Conservation (phyloP, 2,329 filamentous ascomycete species). For the Aspergillus phoenicis region DNA sequence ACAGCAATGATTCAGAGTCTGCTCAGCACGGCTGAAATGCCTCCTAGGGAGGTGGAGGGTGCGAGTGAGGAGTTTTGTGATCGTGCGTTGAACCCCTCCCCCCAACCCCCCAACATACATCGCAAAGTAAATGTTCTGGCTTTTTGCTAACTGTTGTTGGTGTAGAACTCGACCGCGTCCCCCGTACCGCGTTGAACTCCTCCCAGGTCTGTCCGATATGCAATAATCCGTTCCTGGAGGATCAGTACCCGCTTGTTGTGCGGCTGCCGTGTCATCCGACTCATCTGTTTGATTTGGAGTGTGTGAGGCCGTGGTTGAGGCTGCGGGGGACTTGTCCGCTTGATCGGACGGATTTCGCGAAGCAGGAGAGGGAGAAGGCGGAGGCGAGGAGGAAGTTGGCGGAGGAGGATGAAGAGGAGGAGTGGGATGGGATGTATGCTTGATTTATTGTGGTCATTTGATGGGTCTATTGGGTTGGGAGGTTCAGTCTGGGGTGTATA, state of each 20-base stretch:
- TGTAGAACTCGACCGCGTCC: slow-evolving; percentile 60
- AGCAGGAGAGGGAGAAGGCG: slow-evolving; percentile 55
- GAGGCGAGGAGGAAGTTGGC: slow-evolving; percentile 52
- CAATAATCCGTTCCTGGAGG: slow-evolving; percentile 63
- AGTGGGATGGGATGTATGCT: slow-evolving; percentile 54
- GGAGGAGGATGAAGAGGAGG: slow-evolving; percentile 49
- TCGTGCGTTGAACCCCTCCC: slow-evolving; percentile 33
- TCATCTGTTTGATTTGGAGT: slow-evolving; percentile 67
- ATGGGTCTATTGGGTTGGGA: neutral
- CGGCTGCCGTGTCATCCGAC: slow-evolving; percentile 62
- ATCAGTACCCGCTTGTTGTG: slow-evolving; percentile 65
- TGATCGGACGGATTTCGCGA: slow-evolving; percentile 61
- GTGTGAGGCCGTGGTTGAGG: slow-evolving; percentile 66
- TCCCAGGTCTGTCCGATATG: slow-evolving; percentile 63
- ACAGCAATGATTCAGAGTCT: slow-evolving; percentile 59
- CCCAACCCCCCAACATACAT: neutral
- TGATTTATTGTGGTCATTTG: slow-evolving; percentile 14
- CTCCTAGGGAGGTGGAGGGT: slow-evolving; percentile 62
- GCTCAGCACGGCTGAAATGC: slow-evolving; percentile 58
- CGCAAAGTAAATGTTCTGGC: no score
- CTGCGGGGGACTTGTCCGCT: slow-evolving; percentile 66
- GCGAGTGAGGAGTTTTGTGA: slow-evolving; percentile 64
- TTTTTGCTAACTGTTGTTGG: neutral
- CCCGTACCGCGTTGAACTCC: slow-evolving; percentile 56
- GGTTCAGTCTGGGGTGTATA: neutral